A percentile compares a stretch with the other conserved stretches of the same genome.
phyloP scores from a whole-genome alignment of 176 grass and related monocot genomes.

The Triticum timopheevii region DNA sequence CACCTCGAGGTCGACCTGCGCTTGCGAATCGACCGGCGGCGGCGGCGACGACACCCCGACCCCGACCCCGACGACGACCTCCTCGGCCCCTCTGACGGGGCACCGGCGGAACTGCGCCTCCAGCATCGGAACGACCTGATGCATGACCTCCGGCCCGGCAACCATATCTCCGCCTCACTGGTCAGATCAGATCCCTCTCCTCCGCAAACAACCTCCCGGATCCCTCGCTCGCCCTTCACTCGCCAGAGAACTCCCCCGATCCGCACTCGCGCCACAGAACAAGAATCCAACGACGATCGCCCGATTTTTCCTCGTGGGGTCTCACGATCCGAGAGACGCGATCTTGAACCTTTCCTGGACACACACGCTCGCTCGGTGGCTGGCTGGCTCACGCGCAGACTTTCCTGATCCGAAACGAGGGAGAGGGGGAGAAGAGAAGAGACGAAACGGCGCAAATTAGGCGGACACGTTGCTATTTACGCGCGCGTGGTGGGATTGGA shows the following conservation, averaged over 20 bases:
- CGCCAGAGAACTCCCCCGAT: constrained; percentile 13
- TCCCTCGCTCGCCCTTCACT: neutral
- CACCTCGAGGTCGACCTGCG: constrained; percentile 33
- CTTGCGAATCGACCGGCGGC: constrained; percentile 17
- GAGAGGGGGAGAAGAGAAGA: neutral
- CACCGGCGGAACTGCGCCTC: constrained; percentile 39
- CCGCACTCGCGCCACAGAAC: neutral
- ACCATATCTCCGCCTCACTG: constrained; percentile 56
- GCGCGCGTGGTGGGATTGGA: neutral
- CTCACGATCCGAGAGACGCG: constrained; percentile 26
- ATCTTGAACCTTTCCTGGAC: neutral
- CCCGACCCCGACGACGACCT: constrained; percentile 19
- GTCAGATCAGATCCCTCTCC: constrained; percentile 11
- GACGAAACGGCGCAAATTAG: constrained; percentile 18
- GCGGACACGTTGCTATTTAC: constrained; percentile 30
- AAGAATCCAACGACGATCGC: neutral
- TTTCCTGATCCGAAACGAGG: constrained; percentile 26
- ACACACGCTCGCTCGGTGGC: neutral
- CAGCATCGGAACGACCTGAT: constrained; percentile 56
- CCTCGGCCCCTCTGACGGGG: constrained; percentile 45
- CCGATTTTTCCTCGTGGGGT: neutral
- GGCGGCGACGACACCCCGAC: constrained; percentile 2
- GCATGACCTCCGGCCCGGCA: constrained; percentile 71
- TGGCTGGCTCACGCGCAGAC: no score
- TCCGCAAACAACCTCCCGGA: constrained; percentile 16